Conservation (phyloP, 1,284 basidiomycete genomes). For the Sutorius eximius region DNA sequence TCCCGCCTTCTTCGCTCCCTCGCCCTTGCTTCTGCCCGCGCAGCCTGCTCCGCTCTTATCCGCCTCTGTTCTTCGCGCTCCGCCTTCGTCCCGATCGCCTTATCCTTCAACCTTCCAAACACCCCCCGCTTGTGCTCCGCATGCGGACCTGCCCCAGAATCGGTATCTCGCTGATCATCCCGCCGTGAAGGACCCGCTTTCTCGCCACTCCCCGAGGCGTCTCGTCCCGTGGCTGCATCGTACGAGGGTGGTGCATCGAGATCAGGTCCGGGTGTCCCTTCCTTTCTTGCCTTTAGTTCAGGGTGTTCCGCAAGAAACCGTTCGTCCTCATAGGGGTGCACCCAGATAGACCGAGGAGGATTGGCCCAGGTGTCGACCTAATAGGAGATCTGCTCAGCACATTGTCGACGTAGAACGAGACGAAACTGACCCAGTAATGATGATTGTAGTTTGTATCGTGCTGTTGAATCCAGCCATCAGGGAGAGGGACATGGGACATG, state of each 20-base stretch:
- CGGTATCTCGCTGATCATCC: not conserved
- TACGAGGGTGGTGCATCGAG: conserved; percentile 33
- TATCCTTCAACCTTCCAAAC: conserved; percentile 61
- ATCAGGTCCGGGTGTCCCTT: conserved; percentile 18
- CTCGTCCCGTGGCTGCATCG: conserved; percentile 24
- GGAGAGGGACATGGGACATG: conserved; percentile 42
- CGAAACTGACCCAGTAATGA: conserved; percentile 38
- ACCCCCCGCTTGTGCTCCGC: conserved; percentile 48
- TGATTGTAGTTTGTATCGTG: conserved; percentile 39
- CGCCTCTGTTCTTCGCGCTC: conserved; percentile 53
- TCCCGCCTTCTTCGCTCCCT: conserved; percentile 17
- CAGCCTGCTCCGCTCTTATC: conserved; percentile 38
- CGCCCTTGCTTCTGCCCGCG: conserved; percentile 18
- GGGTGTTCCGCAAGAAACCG: conserved; percentile 59
- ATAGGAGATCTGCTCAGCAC: not conserved
- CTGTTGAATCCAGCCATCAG: conserved; percentile 64
- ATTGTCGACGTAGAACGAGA: not conserved
- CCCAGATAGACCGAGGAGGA: conserved; percentile 71
- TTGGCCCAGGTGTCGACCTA: conserved; percentile 64
- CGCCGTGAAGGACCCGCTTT: conserved; percentile 1
- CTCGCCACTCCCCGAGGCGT: conserved; percentile 29
- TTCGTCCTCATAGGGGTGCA: conserved; percentile 68
- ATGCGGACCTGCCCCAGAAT: not conserved
- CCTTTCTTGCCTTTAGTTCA: conserved; percentile 42
- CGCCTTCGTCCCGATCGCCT: conserved; percentile 61